Evolutionary conservation across 2,329 filamentous ascomycete genomes (phyloP).

Genomic region (Cryphonectria carpinicola): DNA sequence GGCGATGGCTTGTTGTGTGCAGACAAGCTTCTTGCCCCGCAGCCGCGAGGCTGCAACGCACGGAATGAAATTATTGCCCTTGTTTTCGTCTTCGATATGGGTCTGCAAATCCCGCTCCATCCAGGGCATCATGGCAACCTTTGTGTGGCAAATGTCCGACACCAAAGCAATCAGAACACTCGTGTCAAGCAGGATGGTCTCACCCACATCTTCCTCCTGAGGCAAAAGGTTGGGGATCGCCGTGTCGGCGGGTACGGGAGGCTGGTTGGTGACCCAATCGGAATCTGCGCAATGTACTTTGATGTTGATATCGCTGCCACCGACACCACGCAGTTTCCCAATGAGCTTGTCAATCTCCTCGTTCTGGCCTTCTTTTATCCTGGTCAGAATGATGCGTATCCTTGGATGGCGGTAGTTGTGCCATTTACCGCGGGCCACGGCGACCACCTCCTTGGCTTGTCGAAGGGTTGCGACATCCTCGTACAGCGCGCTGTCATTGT

Average conservation of each 20-base stretch:
- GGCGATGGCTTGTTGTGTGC: constrained; percentile 66
- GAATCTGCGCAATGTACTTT: constrained; percentile 36
- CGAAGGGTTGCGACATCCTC: constrained; percentile 35
- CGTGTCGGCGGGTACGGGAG: constrained; percentile 29
- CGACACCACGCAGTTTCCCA: constrained; percentile 31
- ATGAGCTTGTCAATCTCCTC: constrained; percentile 35
- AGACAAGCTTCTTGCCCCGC: constrained; percentile 59
- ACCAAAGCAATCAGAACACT: constrained; percentile 74
- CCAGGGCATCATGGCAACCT: constrained; percentile 42
- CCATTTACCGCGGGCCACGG: constrained; percentile 37
- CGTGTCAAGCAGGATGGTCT: constrained; percentile 63
- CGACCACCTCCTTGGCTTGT: constrained; percentile 35
- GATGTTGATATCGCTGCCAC: constrained; percentile 32
- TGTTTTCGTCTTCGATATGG: constrained; percentile 67
- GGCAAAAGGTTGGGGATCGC: constrained; percentile 34
- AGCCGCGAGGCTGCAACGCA: constrained; percentile 65
- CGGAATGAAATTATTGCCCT: constrained; percentile 60
- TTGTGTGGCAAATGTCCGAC: constrained; percentile 70
- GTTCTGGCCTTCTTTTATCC: constrained; percentile 34
- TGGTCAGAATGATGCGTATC: constrained; percentile 36
- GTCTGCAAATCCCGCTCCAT: constrained; percentile 62
- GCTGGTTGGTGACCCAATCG: constrained; percentile 29
- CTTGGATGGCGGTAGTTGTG: constrained; percentile 32
- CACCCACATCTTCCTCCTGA: constrained; percentile 29
- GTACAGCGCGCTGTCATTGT: constrained; percentile 26